phyloP scores from a whole-genome alignment of 1,284 basidiomycete species.

The Heterobasidion parviporum region DNA sequence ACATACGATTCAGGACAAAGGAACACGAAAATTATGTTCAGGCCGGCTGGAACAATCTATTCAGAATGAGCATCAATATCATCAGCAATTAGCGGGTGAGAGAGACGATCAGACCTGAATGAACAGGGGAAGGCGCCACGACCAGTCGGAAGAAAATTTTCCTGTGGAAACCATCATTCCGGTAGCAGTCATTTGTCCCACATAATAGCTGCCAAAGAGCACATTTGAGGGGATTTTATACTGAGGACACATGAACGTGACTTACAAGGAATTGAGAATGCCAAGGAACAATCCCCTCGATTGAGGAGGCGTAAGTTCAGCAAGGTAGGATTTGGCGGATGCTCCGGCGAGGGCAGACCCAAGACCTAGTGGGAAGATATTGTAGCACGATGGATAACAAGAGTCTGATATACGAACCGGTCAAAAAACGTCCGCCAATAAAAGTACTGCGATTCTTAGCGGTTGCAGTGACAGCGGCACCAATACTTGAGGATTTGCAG shows the following conservation, averaged over 20 bases:
- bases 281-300: constrained; percentile 44
- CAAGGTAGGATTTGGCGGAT: constrained; percentile 42
- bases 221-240: neutral
- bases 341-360: constrained; percentile 34
- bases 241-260: neutral
- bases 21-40: constrained; percentile 37
- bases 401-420: constrained; percentile 21
- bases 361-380: constrained; percentile 8
- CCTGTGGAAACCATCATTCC: constrained; percentile 49
- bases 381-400: neutral
- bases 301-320: constrained; percentile 42
- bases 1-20: constrained; percentile 41
- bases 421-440: constrained; percentile 43
- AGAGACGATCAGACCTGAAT: constrained; percentile 28
- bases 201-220: constrained; percentile 33
- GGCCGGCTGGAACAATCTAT: constrained; percentile 33
- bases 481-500: constrained; percentile 21
- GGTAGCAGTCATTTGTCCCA: constrained; percentile 41
- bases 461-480: constrained; percentile 42
- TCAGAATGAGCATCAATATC: neutral
- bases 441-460: constrained; percentile 33
- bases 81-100: neutral
- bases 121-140: constrained; percentile 43
- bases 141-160: constrained; percentile 28
- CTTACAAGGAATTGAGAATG: constrained; percentile 39